Percentiles rank a stretch among this genome's conserved stretches.
Conservation (phyloP, 164 flowering plant genomes). For the Malania oleifera region DNA sequence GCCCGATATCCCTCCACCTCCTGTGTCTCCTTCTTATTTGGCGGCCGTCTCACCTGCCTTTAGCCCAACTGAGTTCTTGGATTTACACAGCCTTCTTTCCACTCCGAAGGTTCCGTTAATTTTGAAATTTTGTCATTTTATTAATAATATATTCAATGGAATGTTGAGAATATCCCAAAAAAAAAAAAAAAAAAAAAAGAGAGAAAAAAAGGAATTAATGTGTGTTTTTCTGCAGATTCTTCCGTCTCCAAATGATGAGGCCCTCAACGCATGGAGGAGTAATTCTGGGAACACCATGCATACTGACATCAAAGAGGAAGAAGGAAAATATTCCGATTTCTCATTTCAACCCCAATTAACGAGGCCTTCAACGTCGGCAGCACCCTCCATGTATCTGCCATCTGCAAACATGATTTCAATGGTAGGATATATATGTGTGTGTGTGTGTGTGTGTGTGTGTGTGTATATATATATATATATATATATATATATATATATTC, state of each 20-base stretch:
- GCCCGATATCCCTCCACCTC: slow-evolving; percentile 54
- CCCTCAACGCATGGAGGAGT: slow-evolving; percentile 37
- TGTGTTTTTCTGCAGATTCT: slow-evolving; percentile 39
- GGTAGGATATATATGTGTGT: no score
- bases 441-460: no score
- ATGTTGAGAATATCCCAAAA: no score
- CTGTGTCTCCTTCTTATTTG: slow-evolving; percentile 60
- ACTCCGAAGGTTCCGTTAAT: slow-evolving; percentile 44
- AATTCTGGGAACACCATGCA: slow-evolving; percentile 20
- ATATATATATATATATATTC: no score
- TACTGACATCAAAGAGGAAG: slow-evolving; percentile 30
- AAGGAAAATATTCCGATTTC: slow-evolving; percentile 37
- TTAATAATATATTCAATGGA: no score
- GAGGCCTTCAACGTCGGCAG: slow-evolving; percentile 21
- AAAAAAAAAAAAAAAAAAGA: no score
- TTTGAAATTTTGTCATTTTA: no score
- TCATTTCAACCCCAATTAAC: slow-evolving; percentile 51
- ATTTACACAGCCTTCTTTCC: slow-evolving; percentile 57
- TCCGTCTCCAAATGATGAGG: slow-evolving; percentile 57
- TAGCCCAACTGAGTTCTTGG: slow-evolving; percentile 56
- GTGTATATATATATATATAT: no score
- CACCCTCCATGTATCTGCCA: slow-evolving; percentile 30
- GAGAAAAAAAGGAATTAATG: no score
- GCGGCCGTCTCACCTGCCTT: slow-evolving; percentile 41
- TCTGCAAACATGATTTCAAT: slow-evolving; percentile 26